Conservation (phyloP, 495 filamentous ascomycete species). For the Paragyromitra xinjiangensis region DNA sequence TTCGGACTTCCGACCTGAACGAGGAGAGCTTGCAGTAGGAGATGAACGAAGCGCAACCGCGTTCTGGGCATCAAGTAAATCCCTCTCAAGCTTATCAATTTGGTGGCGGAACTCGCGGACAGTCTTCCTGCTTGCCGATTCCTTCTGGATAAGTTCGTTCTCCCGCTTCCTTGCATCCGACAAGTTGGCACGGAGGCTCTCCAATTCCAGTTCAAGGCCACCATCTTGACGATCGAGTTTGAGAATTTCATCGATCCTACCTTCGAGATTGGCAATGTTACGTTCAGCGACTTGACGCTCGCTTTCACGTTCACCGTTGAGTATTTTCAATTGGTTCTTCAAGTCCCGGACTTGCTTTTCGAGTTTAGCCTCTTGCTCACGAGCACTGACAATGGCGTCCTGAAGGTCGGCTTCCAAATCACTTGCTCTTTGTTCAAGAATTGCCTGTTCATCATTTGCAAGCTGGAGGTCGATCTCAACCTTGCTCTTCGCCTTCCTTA, state of each 20-base stretch:
- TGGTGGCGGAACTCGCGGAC: constrained; percentile 63
- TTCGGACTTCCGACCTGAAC: constrained; percentile 70
- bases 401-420: constrained; percentile 59
- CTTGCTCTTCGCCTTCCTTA: constrained; percentile 65
- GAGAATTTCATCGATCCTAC: constrained; percentile 58
- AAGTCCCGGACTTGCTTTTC: constrained; percentile 55
- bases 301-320: constrained; percentile 62
- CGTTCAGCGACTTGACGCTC: constrained; percentile 65
- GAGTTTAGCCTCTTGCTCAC: constrained; percentile 57
- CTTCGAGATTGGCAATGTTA: constrained; percentile 56
- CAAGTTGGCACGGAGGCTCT: constrained; percentile 57
- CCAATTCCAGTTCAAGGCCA: constrained; percentile 53
- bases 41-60: constrained; percentile 59
- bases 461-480: constrained; percentile 67
- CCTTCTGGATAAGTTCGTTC: constrained; percentile 69
- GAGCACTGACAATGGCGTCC: constrained; percentile 56
- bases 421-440: constrained; percentile 62
- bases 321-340: constrained; percentile 56
- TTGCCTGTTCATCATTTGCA: constrained; percentile 63
- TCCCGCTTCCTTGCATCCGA: constrained; percentile 72
- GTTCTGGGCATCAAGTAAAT: constrained; percentile 62
- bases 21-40: constrained; percentile 57
- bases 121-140: constrained; percentile 68
- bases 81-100: constrained; percentile 63
- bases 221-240: constrained; percentile 59